phyloP scores from a whole-genome alignment of 768 basidiomycete genomes.

The Filobasidium floriforme region DNA sequence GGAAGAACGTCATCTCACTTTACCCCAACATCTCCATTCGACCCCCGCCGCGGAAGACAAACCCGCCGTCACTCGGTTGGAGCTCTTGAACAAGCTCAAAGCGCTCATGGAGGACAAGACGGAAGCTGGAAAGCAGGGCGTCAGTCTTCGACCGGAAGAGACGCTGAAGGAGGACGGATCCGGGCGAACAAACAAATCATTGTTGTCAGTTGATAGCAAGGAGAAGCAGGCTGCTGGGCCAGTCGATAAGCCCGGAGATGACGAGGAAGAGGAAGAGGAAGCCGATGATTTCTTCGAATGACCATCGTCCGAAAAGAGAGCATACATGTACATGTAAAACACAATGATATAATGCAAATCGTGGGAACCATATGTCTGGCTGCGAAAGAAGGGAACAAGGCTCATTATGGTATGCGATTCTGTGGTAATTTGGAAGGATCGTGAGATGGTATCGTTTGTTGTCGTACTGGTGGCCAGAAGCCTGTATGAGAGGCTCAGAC shows the following conservation, averaged over 20 bases:
- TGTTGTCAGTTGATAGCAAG: slow-evolving; percentile 3
- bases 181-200: slow-evolving; percentile 18
- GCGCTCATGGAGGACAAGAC: slow-evolving; percentile 26
- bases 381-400: too few species aligned
- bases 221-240: background rate
- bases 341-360: too few species aligned
- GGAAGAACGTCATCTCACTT: slow-evolving; percentile 15
- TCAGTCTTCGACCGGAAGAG: slow-evolving; percentile 29
- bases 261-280: slow-evolving; percentile 20
- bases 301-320: too few species aligned
- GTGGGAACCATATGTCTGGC: too few species aligned
- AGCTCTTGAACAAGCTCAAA: slow-evolving; percentile 30
- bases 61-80: slow-evolving; percentile 22
- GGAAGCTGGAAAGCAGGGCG: slow-evolving; percentile 13
- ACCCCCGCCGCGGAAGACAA: slow-evolving; percentile 19
- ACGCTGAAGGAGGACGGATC: slow-evolving; percentile 20
- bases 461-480: too few species aligned
- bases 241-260: slow-evolving; percentile 11
- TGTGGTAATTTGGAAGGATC: too few species aligned
- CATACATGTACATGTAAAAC: too few species aligned
- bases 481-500: too few species aligned
- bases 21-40: slow-evolving; percentile 5
- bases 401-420: too few species aligned
- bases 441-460: too few species aligned
- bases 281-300: slow-evolving; percentile 39